Conservation (phyloP, 177 flowering plant species). For the Telopea speciosissima region DNA sequence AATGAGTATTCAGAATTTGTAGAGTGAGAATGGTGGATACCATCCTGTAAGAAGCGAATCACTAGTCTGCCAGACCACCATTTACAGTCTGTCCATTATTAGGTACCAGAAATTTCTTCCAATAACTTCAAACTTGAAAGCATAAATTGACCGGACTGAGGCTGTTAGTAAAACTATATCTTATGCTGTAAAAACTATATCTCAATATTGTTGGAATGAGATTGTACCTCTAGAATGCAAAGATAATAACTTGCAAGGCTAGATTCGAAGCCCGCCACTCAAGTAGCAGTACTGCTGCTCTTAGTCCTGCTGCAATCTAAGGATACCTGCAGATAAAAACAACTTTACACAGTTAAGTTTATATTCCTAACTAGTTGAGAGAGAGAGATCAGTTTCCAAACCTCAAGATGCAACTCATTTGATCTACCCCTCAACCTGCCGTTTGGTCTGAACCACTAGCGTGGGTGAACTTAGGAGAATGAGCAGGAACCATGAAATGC, state of each 20-base stretch:
- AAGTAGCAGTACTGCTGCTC: constrained; percentile 86
- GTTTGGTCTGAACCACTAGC: constrained; percentile 91
- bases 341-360: background rate
- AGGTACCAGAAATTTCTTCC: background rate
- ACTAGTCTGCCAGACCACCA: background rate
- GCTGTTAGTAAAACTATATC: background rate
- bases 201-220: background rate
- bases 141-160: background rate
- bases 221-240: constrained; percentile 92
- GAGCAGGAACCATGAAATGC: constrained; percentile 74
- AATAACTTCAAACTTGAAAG: background rate
- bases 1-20: background rate
- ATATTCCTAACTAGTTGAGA: background rate
- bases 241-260: constrained; percentile 86
- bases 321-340: constrained; percentile 41
- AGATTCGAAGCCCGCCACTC: constrained; percentile 93
- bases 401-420: constrained; percentile 31
- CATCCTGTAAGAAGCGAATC: background rate
- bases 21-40: background rate
- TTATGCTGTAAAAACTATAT: background rate
- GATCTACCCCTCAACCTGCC: constrained; percentile 65
- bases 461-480: constrained; percentile 72
- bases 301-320: constrained; percentile 98
- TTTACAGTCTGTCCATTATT: background rate
- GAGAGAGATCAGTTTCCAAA: background rate